Evolutionary conservation across 306 rosid genomes (phyloP).

Genomic region (Delonix regia): DNA sequence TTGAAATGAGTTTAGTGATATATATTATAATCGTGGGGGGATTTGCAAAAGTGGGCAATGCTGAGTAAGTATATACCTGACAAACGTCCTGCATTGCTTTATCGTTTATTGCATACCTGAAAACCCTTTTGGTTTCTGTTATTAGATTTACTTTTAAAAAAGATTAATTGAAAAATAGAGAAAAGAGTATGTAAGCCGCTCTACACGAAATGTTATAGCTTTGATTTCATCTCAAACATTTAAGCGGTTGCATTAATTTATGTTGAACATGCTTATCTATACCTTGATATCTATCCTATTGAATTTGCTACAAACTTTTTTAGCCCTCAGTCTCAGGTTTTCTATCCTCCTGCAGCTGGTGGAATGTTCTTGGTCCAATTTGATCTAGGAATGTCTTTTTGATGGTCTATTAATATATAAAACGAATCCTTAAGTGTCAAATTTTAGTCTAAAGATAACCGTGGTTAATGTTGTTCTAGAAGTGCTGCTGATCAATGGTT

Average conservation of each 20-base stretch:
- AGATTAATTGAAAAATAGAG: not conserved
- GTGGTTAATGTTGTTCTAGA: constrained; percentile 59
- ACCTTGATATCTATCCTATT: not conserved
- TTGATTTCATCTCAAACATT: too few species aligned
- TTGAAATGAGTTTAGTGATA: constrained; percentile 89
- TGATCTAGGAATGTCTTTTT: constrained; percentile 25
- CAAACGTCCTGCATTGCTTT: constrained; percentile 1
- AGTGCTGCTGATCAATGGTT: constrained; percentile 99
- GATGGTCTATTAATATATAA: constrained; percentile 13
- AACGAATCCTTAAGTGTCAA: constrained; percentile 19
- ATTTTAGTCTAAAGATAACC: constrained; percentile 44
- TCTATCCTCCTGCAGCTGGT: constrained; percentile 13
- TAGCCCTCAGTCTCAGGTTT: not conserved
- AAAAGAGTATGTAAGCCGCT: not conserved
- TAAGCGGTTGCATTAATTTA: too few species aligned
- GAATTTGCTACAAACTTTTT: too few species aligned
- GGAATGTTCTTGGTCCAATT: constrained; percentile 30
- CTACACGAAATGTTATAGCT: not conserved
- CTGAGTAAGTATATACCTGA: constrained; percentile 73
- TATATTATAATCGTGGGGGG: constrained; percentile 92
- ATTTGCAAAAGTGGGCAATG: constrained; percentile 73
- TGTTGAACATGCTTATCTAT: too few species aligned
- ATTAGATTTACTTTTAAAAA: not conserved
- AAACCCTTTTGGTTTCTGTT: too few species aligned
- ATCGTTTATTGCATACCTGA: too few species aligned